Evolutionary conservation across 2,329 filamentous ascomycete genomes (phyloP), one percentile per base, ranked within the genome.

Genomic region (Beauveria scarabaeidicola): DNA sequence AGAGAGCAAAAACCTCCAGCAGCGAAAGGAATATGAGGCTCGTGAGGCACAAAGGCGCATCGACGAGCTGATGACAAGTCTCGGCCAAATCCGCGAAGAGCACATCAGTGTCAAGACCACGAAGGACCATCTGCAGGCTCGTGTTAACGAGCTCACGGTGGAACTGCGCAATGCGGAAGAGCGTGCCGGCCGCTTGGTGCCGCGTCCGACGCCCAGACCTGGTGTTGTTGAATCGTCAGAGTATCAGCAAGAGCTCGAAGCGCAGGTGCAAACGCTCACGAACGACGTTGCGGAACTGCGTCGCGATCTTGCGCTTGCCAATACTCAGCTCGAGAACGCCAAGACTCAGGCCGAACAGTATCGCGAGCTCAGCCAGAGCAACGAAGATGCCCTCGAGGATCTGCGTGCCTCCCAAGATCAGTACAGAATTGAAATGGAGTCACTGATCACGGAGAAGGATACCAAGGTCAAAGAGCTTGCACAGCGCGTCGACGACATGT

Each of bases 121-220:
- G 51, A 86, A 89, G 52, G 93, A 97, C 70, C 90, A 97, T 70
- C 80, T 99, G 2, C 92, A 97, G 71, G 84, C 87, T 38, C 84
- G 92, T 60, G 90, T 96, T 3, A 89, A 96, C 64, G 93, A 97
- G 74, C 77, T 99, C 58, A 88, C 87, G 27, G 89, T 95, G 60
- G 91, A 97, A 70, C 78, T 97, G 27, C 88, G 89, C 66, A 91
- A 88, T 68, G 91, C 92, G 0, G 91, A 97, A 71, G 94, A 97
- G 72, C 88, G 91, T 54, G 81, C 90, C 6, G 86, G 89, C 65
- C 83, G 91, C 32, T 78, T 97, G 59, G 90, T 94, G 64, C 88
- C 90, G n/a, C 84, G 88, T 60, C 87, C 89, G 5, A 90, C 86
- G 1, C 80, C 86, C 1, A 78, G 86, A 63, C 76, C 81, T 5